Evolutionary conservation across 495 filamentous ascomycete species (phyloP).

Genomic region (Aspergillus sclerotioniger): DNA sequence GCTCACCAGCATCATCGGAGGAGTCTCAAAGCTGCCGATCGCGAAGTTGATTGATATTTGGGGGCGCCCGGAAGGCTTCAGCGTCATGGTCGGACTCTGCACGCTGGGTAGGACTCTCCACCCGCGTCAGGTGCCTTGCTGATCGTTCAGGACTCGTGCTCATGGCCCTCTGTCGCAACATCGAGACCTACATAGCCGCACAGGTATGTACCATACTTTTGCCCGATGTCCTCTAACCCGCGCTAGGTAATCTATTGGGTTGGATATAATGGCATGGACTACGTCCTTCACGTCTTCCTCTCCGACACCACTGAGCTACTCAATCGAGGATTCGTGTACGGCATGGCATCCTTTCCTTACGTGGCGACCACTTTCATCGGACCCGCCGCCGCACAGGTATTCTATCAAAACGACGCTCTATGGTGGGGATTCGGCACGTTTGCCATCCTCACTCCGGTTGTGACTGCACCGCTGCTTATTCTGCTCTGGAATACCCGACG

Average conservation of each 20-base stretch:
- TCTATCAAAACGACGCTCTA: constrained; percentile 33
- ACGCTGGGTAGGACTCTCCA: background rate
- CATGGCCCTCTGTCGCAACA: constrained; percentile 39
- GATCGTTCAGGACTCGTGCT: constrained; percentile 37
- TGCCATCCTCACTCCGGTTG: constrained; percentile 49
- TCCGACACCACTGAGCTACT: constrained; percentile 58
- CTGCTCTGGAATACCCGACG: constrained; percentile 44
- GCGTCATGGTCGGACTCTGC: background rate
- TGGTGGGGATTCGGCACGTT: constrained; percentile 59
- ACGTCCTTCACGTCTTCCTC: constrained; percentile 54
- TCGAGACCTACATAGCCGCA: constrained; percentile 42
- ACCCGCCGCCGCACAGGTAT: constrained; percentile 14
- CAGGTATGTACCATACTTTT: constrained; percentile 22
- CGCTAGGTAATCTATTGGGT: constrained; percentile 48
- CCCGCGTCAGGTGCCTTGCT: background rate
- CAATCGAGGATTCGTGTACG: constrained; percentile 56
- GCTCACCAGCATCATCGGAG: constrained; percentile 18
- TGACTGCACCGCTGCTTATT: constrained; percentile 45
- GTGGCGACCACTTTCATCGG: constrained; percentile 46
- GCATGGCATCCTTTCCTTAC: constrained; percentile 54
- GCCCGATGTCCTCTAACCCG: background rate
- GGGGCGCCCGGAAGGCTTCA: constrained; percentile 36
- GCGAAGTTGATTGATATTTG: constrained; percentile 63
- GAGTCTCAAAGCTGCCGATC: constrained; percentile 58
- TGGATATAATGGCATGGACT: constrained; percentile 52